A percentile compares a stretch with the other conserved stretches of the same genome.
Evolutionary conservation across 257 asterid genomes (phyloP).

Genomic region (Craterostigma plantagineum): DNA sequence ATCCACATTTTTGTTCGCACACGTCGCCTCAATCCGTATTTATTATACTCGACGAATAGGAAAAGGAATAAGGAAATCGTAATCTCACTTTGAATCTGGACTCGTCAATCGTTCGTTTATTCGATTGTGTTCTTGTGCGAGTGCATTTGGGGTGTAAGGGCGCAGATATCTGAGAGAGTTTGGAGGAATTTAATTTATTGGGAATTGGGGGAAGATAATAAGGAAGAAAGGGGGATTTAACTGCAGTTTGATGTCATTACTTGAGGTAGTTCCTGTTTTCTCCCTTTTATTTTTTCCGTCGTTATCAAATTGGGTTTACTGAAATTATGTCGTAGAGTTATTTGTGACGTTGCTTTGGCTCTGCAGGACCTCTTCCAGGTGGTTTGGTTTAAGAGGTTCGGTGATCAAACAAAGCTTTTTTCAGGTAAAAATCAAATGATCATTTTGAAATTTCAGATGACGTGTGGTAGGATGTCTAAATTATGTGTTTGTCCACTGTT

Average conservation of each 20-base stretch:
- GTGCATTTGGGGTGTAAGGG: too few species aligned
- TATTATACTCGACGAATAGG: background rate
- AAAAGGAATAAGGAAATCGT: too few species aligned
- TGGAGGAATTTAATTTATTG: too few species aligned
- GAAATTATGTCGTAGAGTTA: too few species aligned
- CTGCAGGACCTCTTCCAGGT: conserved; percentile 48
- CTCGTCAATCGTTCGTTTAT: too few species aligned
- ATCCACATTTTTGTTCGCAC: background rate
- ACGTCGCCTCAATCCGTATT: conserved; percentile 1
- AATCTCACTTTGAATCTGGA: background rate
- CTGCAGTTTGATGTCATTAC: conserved; percentile 20
- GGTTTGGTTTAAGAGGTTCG: conserved; percentile 21
- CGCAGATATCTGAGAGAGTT: too few species aligned
- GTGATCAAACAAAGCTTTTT: conserved; percentile 17
- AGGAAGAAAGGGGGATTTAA: too few species aligned
- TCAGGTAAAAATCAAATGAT: conserved; percentile 28
- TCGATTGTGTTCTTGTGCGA: too few species aligned
- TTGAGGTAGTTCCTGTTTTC: conserved; percentile 23
- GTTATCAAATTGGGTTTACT: conserved; percentile 4
- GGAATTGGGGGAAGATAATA: too few species aligned
- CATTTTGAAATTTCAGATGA: too few species aligned
- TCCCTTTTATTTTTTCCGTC: conserved; percentile 3
- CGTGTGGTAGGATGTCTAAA: too few species aligned
- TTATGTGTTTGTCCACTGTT: too few species aligned
- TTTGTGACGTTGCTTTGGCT: background rate